Conservation (phyloP, 2,329 filamentous ascomycete genomes). For the Elsinoe arachidis region DNA sequence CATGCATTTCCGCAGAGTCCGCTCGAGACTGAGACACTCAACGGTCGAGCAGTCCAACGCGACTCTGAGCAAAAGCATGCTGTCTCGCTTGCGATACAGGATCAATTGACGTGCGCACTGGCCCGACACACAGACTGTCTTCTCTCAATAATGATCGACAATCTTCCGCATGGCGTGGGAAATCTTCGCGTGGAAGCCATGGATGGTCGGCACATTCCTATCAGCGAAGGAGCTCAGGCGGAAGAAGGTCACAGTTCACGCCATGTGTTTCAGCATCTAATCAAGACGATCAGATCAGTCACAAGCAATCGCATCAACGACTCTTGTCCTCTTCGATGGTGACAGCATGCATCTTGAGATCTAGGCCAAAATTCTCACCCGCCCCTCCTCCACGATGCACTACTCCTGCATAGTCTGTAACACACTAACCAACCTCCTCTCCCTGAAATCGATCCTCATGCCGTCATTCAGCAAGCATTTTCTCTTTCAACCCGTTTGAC, state of each 20-base stretch:
- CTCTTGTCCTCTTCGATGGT: background rate
- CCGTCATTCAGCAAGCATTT: constrained; percentile 6
- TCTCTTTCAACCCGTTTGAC: background rate
- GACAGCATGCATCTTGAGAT: constrained; percentile 3
- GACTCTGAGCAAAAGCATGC: background rate
- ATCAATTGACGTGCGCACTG: constrained; percentile 10
- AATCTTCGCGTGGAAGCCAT: constrained; percentile 8
- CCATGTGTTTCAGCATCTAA: constrained; percentile 3
- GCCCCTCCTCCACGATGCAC: constrained; percentile 3
- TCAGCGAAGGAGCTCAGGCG: background rate
- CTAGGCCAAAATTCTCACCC: background rate
- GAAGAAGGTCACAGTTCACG: background rate
- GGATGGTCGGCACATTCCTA: background rate
- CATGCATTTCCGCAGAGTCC: background rate
- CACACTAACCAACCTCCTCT: constrained; percentile 8
- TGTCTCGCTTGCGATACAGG: constrained; percentile 6
- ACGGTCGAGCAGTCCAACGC: background rate
- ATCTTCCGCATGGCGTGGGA: background rate
- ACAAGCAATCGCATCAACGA: background rate
- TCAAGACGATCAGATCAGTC: background rate
- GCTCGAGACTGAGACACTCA: constrained; percentile 9
- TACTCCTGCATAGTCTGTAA: constrained; percentile 10
- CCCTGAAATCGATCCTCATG: background rate
- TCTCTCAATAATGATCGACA: background rate
- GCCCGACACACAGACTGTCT: background rate